Percentiles rank a stretch among this genome's conserved stretches.
phyloP scores from a whole-genome alignment of 331 rosid species.

The Dryas integrifolia region DNA sequence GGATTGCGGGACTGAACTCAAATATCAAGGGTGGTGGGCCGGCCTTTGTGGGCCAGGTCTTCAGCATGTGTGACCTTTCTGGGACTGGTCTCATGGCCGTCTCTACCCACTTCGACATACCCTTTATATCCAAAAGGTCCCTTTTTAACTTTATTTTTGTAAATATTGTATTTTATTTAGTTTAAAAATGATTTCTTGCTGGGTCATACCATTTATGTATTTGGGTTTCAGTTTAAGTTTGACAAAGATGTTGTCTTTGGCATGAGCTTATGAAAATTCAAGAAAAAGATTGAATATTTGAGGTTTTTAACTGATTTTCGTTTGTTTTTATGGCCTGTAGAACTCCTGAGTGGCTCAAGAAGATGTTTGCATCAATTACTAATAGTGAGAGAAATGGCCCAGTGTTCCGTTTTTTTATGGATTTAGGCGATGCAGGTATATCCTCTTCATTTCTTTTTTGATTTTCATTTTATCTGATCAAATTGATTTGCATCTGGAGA shows the following conservation, averaged over 20 bases:
- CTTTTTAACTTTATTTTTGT: background rate
- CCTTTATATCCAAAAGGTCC: conserved; percentile 82
- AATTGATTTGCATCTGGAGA: background rate
- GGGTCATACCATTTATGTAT: background rate
- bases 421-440: conserved; percentile 97
- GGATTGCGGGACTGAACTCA: conserved; percentile 46
- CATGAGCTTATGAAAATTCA: background rate
- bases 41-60: conserved; percentile 96
- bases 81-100: conserved; percentile 99
- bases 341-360: conserved; percentile 94
- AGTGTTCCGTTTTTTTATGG: conserved; percentile 92
- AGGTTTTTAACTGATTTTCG: background rate
- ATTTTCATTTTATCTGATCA: background rate
- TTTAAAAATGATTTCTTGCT: background rate
- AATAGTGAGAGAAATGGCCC: conserved; percentile 92
- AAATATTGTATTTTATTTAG: background rate
- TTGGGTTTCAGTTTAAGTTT: background rate
- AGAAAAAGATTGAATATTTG: background rate
- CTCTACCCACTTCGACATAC: conserved; percentile 81
- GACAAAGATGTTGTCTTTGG: background rate
- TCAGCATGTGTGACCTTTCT: conserved; percentile 97
- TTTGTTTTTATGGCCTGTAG: conserved; percentile 34
- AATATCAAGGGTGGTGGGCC: conserved; percentile 66
- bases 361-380: conserved; percentile 67
- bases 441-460: background rate